Conservation (phyloP, 2,329 filamentous ascomycete species). For the Teratosphaeria destructans region DNA sequence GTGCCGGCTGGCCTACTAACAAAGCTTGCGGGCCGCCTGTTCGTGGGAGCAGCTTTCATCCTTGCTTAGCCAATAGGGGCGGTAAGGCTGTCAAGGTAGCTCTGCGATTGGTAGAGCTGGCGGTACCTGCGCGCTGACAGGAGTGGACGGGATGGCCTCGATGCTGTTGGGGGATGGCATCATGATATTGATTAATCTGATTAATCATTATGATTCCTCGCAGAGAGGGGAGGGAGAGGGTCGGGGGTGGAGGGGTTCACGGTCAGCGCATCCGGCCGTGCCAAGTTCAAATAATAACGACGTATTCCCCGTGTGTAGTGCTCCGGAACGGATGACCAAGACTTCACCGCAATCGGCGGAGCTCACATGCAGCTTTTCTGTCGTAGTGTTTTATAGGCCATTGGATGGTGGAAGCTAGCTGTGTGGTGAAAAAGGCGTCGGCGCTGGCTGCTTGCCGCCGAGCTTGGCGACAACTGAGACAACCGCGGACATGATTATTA, state of each 20-base stretch:
- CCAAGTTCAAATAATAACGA: not conserved
- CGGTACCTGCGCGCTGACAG: slow-evolving; percentile 1
- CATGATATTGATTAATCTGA: no score
- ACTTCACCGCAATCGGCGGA: not conserved
- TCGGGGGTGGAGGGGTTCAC: not conserved
- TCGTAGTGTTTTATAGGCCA: not conserved
- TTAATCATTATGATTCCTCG: not conserved
- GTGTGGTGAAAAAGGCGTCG: not conserved
- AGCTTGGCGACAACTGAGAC: not conserved
- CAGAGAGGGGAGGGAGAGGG: not conserved
- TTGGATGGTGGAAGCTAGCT: not conserved
- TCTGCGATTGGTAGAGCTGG: not conserved
- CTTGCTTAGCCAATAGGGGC: slow-evolving; percentile 1
- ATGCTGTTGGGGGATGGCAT: not conserved
- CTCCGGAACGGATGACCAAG: not conserved
- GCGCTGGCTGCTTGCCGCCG: not conserved
- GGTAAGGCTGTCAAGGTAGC: not conserved
- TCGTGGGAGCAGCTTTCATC: slow-evolving; percentile 2
- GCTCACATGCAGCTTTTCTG: not conserved
- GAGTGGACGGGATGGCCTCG: not conserved
- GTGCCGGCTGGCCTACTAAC: slow-evolving; percentile 5
- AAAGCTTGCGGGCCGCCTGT: slow-evolving; percentile 1
- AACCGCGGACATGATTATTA: not conserved
- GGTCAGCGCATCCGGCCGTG: not conserved
- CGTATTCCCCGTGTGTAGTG: not conserved